Percentiles rank a stretch among this genome's conserved stretches.
These are phyloP conservation scores for Neurospora crassa DNA, from an alignment of 2,329 filamentous ascomycete genomes.

Conservation along the genomic window DNA sequence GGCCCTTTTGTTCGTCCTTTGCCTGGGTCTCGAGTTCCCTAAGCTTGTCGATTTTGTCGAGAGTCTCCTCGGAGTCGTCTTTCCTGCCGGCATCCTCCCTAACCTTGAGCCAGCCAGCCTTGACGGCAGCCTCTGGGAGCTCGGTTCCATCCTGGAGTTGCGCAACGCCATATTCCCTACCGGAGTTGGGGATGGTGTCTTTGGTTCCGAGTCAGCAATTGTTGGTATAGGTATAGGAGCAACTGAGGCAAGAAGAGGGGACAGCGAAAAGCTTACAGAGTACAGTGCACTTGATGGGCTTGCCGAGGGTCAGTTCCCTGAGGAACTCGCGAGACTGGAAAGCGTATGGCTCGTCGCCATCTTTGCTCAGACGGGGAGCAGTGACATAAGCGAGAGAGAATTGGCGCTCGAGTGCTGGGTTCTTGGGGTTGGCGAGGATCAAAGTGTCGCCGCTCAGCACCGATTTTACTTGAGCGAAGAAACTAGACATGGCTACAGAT, in stretches of 20 bases:
- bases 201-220: not conserved
- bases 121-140: slow-evolving; percentile 73
- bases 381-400: slow-evolving; percentile 89
- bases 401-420: slow-evolving; percentile 72
- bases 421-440: slow-evolving; percentile 70
- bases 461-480: slow-evolving; percentile 76
- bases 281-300: slow-evolving; percentile 74
- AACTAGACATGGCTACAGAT: slow-evolving; percentile 38
- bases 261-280: slow-evolving; percentile 36
- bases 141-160: slow-evolving; percentile 65
- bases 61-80: slow-evolving; percentile 72
- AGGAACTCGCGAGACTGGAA: slow-evolving; percentile 94
- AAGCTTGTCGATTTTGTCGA: slow-evolving; percentile 65
- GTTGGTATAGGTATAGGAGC: not conserved
- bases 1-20: slow-evolving; percentile 66
- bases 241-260: not conserved
- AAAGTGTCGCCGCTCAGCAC: slow-evolving; percentile 91
- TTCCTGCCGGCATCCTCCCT: slow-evolving; percentile 89
- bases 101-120: slow-evolving; percentile 86
- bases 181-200: slow-evolving; percentile 71
- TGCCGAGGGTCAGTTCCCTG: slow-evolving; percentile 74
- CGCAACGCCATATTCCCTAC: slow-evolving; percentile 80
- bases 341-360: slow-evolving; percentile 84
- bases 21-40: slow-evolving; percentile 69
- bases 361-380: slow-evolving; percentile 75